A percentile compares a stretch with the other conserved stretches of the same genome.
Evolutionary conservation across 2,329 filamentous ascomycete genomes (phyloP).

Genomic region (Venturia pyrina): DNA sequence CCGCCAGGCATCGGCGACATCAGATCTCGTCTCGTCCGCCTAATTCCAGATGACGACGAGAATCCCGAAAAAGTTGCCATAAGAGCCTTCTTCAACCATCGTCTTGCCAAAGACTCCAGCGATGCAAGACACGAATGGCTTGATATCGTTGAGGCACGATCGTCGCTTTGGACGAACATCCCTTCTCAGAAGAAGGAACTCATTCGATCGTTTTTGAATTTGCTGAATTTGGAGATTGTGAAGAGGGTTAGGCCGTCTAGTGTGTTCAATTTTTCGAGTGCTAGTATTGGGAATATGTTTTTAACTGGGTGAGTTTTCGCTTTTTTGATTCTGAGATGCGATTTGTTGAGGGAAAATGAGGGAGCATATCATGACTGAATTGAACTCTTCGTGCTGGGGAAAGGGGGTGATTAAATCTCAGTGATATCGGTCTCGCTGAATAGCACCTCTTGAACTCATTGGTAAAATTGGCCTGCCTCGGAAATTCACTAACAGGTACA

Average conservation of each 20-base stretch:
- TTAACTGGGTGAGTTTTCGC: constrained; percentile 43
- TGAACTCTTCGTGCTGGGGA: no score
- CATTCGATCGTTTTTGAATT: constrained; percentile 39
- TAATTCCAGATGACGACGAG: constrained; percentile 60
- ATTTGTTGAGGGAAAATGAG: no score
- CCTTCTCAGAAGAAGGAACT: constrained; percentile 41
- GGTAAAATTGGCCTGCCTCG: no score
- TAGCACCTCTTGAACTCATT: no score
- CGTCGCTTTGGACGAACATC: constrained; percentile 57
- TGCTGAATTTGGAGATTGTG: constrained; percentile 40
- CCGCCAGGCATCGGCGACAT: constrained; percentile 57
- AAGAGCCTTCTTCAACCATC: constrained; percentile 77
- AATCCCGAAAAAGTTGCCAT: constrained; percentile 63
- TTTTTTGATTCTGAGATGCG: no score
- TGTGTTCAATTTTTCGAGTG: constrained; percentile 39
- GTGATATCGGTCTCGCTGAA: no score
- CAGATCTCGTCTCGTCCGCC: constrained; percentile 71
- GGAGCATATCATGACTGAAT: no score
- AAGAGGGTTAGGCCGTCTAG: constrained; percentile 37
- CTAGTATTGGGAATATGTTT: constrained; percentile 42
- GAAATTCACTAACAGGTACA: constrained; percentile 25
- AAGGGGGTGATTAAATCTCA: no score
- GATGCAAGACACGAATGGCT: constrained; percentile 72
- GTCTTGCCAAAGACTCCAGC: constrained; percentile 53
- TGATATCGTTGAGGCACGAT: constrained; percentile 75